These are phyloP conservation scores for Penicillium occitanis DNA, from an alignment of 2,329 filamentous ascomycete genomes.

Conservation along the genomic window DNA sequence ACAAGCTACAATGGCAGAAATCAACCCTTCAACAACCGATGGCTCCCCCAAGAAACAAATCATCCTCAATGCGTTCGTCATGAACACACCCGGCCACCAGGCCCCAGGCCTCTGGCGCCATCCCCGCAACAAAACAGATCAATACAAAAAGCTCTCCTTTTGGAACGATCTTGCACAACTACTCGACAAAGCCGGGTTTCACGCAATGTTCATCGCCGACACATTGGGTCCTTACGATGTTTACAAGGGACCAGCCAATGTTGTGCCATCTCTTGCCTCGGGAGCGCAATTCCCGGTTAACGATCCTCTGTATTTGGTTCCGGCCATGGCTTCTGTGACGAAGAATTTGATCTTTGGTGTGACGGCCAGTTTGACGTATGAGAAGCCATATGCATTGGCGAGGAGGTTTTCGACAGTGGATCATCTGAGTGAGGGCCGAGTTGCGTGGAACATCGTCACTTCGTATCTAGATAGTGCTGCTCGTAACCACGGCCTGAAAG, in stretches of 20 bases:
- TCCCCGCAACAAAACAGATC: slow-evolving; percentile 36
- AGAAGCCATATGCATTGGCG: slow-evolving; percentile 56
- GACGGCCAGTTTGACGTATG: slow-evolving; percentile 57
- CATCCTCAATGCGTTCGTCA: slow-evolving; percentile 49
- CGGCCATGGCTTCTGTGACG: slow-evolving; percentile 50
- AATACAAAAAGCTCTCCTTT: slow-evolving; percentile 46
- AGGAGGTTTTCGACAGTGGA: slow-evolving; percentile 56
- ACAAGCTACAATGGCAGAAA: not conserved
- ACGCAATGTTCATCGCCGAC: slow-evolving; percentile 55
- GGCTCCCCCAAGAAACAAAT: slow-evolving; percentile 15
- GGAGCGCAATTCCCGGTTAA: slow-evolving; percentile 48
- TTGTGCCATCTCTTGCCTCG: slow-evolving; percentile 39
- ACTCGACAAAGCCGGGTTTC: slow-evolving; percentile 51
- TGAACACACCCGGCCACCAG: slow-evolving; percentile 49
- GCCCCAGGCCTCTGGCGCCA: slow-evolving; percentile 32
- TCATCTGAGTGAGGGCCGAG: slow-evolving; percentile 52
- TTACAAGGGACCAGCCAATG: slow-evolving; percentile 45
- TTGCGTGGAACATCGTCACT: slow-evolving; percentile 56
- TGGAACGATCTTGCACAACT: slow-evolving; percentile 51
- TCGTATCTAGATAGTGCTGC: slow-evolving; percentile 52
- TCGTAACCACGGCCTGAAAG: slow-evolving; percentile 47
- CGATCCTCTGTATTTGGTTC: slow-evolving; percentile 43
- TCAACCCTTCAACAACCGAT: not conserved
- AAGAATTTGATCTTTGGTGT: slow-evolving; percentile 53
- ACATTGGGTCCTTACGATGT: slow-evolving; percentile 51